phyloP scores from a whole-genome alignment of 106 monocot species.

The Triglochin maritima region DNA sequence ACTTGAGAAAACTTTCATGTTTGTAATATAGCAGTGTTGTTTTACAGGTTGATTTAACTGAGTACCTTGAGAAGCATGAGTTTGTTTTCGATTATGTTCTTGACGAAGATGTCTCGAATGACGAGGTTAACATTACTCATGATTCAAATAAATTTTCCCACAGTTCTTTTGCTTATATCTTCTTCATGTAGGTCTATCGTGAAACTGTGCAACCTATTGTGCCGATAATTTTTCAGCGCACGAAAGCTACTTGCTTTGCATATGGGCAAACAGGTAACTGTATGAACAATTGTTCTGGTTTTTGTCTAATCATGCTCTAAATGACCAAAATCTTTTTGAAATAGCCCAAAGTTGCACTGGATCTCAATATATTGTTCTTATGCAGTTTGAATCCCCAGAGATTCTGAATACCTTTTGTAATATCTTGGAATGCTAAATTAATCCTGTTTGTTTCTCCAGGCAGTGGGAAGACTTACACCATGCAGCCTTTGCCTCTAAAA shows the following conservation, averaged over 20 bases:
- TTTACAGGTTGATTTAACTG: conserved; percentile 82
- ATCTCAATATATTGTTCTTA: not conserved
- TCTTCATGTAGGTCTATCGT: conserved; percentile 53
- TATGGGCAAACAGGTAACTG: conserved; percentile 91
- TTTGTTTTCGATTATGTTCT: conserved; percentile 97
- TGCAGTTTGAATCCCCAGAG: not conserved
- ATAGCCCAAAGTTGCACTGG: not conserved
- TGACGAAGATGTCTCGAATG: conserved; percentile 96
- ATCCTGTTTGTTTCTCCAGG: conserved; percentile 37
- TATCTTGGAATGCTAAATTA: not conserved
- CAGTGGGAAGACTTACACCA: conserved; percentile 97
- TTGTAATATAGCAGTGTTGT: not conserved
- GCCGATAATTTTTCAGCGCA: conserved; percentile 84
- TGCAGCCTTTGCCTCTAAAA: conserved; percentile 89
- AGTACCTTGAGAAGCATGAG: conserved; percentile 92
- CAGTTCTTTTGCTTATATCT: not conserved
- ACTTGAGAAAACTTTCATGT: not conserved
- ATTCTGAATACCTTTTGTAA: no score
- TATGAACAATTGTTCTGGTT: not conserved
- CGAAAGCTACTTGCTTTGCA: conserved; percentile 96
- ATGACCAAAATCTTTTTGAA: no score
- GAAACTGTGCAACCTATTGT: conserved; percentile 91
- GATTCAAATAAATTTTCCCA: not conserved
- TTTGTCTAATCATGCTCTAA: not conserved
- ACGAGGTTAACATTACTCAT: conserved; percentile 36